Base-by-base conservation (phyloP, 1,284 basidiomycete genomes). In the Mycosarcoma mackinlayi region DNA sequence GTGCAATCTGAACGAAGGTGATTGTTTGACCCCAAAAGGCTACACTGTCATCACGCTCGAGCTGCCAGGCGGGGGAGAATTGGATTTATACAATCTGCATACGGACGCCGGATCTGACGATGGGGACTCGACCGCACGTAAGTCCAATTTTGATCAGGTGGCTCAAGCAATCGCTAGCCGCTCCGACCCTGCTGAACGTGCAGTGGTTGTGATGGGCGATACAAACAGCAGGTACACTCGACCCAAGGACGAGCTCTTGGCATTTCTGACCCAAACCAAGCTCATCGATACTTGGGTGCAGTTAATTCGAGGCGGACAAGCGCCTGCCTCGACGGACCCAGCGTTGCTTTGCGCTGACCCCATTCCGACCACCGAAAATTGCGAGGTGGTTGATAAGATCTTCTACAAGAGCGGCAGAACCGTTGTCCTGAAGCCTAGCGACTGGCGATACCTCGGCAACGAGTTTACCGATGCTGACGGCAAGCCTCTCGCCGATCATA, bases 121-220 rank as follows among this genome's bases (percentile, higher is more conserved):
- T 21, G 58, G 45, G 6, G 58, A 61, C 40, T 54, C 50, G 11
- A 44, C 21, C 34, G 58, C 58, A 7, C 51, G 58, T 21, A 49
- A 16, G 6, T 42, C 51, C n/a, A 61, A 61, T 35, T 53, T 61
- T 40, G 31, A 44, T 10, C 58, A 61, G 46, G 27, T 61, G 0
- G 58, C 58, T 11, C n/a, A 38, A 19, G 58, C 58, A 18, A 61
- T 61, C 24, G 40, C 45, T 27, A 37, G 37, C 19, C 50, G 51
- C 16, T 53, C 50, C 23, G 49, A 59, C 30, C 18, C 42, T 6
- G 51, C 45, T 14, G 46, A 30, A 7, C 45, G 58, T 3, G 58
- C 58, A 6, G 58, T 61, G 7, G 49, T 61, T 16, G 58, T 61
- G n/a, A 61, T 61, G 58, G 58, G 58, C 23, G 58, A 61, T 34